phyloP scores from a whole-genome alignment of 202 grass and related monocot genomes.

The Miscanthus sacchariflorus region DNA sequence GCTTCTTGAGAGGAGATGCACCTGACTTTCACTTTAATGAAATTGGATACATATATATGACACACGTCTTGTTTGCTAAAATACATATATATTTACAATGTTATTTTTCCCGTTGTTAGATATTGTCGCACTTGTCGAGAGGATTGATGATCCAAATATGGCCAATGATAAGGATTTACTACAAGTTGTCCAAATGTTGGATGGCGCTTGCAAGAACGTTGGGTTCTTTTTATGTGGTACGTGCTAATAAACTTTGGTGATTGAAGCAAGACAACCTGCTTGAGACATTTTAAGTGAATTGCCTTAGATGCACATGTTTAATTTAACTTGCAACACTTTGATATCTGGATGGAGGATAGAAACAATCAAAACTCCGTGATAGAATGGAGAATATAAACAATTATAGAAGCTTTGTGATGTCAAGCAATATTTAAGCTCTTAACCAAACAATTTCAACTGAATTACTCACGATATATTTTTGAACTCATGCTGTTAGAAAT shows the following conservation, averaged over 20 bases:
- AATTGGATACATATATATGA: not conserved
- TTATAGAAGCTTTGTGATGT: not conserved
- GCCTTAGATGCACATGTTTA: too few species aligned
- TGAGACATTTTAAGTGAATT: too few species aligned
- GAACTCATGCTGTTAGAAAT: not conserved
- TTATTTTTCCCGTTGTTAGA: conserved; percentile 49
- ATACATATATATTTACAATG: not conserved
- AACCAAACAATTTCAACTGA: not conserved
- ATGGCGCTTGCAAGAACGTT: conserved; percentile 68
- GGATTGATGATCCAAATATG: conserved; percentile 74
- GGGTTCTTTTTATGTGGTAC: conserved; percentile 99
- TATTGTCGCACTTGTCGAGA: conserved; percentile 63
- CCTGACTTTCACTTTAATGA: not conserved
- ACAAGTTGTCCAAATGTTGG: conserved; percentile 61
- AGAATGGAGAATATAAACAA: not conserved
- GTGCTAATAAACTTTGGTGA: not conserved
- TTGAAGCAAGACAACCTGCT: not conserved
- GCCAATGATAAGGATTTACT: conserved; percentile 53
- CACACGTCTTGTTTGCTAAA: not conserved
- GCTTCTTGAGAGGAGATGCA: not conserved
- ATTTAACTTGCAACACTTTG: too few species aligned
- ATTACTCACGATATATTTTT: not conserved
- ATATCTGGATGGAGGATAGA: not conserved
- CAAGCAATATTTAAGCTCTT: not conserved
- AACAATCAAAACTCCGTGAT: not conserved